Conservation (phyloP, 805 yeast genomes). For the Metschnikowia baotianmanensis region DNA sequence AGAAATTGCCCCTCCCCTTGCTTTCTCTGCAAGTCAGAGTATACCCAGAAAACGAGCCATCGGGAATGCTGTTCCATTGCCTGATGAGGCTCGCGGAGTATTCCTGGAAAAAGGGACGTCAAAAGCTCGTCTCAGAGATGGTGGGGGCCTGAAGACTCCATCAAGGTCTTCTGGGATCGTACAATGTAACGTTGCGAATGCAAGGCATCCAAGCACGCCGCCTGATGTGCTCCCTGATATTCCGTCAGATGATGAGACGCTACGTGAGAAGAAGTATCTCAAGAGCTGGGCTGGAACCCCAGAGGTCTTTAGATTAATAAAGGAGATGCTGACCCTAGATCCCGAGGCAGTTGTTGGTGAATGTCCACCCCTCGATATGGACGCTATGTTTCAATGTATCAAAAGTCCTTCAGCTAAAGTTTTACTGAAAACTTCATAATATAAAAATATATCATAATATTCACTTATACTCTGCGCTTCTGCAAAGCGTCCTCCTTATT, state of each 20-base stretch:
- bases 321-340: conserved; percentile 42
- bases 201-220: too few species aligned
- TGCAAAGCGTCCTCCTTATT: conserved; percentile 56
- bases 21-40: neutral
- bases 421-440: neutral
- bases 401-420: conserved; percentile 33
- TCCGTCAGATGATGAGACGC: conserved; percentile 38
- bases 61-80: conserved; percentile 36
- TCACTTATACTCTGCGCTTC: conserved; percentile 25
- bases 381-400: conserved; percentile 47
- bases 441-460: too few species aligned
- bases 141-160: neutral
- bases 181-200: too few species aligned
- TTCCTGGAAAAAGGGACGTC: conserved; percentile 8
- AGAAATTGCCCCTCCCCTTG: neutral
- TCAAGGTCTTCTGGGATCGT: neutral
- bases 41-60: conserved; percentile 10
- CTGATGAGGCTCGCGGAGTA: conserved; percentile 38
- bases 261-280: conserved; percentile 13
- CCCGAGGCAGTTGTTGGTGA: conserved; percentile 75
- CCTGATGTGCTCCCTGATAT: conserved; percentile 33
- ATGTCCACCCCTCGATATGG: conserved; percentile 64
- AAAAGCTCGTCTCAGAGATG: neutral
- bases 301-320: conserved; percentile 27
- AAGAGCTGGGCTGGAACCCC: conserved; percentile 41